Conservation (phyloP, 768 basidiomycete genomes). For the Leccinum rimulosum region DNA sequence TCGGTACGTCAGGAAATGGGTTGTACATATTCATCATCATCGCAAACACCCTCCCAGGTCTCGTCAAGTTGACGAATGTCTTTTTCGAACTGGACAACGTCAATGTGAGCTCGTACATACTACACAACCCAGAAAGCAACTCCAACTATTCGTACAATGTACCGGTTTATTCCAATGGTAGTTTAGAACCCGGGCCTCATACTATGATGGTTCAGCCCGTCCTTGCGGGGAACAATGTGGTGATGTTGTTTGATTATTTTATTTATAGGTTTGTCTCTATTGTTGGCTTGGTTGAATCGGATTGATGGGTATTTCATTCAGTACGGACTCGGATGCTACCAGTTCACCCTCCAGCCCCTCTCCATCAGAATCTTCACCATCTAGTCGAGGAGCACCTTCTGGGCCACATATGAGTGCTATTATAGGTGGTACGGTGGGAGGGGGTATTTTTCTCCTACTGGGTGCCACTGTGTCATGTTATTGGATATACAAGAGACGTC, state of each 20-base stretch:
- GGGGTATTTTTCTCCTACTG: neutral
- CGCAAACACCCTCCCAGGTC: neutral
- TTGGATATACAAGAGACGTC: neutral
- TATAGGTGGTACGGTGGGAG: constrained; percentile 8
- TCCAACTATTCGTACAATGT: constrained; percentile 14
- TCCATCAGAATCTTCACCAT: neutral
- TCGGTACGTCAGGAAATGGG: constrained; percentile 6
- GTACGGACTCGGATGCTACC: neutral
- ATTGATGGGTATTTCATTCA: constrained; percentile 3
- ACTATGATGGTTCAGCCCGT: constrained; percentile 9
- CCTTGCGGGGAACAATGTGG: neutral
- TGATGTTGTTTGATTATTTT: constrained; percentile 19
- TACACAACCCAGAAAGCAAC: neutral
- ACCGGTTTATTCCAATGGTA: constrained; percentile 11
- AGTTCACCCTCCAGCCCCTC: neutral
- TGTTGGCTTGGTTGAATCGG: neutral
- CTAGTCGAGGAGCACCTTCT: neutral
- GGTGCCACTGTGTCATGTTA: neutral
- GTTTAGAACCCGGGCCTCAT: constrained; percentile 3
- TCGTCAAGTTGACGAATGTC: neutral
- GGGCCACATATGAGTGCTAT: constrained; percentile 1
- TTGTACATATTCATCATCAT: constrained; percentile 21
- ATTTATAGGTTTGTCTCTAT: constrained; percentile 15
- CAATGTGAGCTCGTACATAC: neutral
- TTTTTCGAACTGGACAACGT: constrained; percentile 10